These are phyloP conservation scores for Skeletonema tropicum DNA, from an alignment of 108 stramenopile genomes.

Conservation along the genomic window DNA sequence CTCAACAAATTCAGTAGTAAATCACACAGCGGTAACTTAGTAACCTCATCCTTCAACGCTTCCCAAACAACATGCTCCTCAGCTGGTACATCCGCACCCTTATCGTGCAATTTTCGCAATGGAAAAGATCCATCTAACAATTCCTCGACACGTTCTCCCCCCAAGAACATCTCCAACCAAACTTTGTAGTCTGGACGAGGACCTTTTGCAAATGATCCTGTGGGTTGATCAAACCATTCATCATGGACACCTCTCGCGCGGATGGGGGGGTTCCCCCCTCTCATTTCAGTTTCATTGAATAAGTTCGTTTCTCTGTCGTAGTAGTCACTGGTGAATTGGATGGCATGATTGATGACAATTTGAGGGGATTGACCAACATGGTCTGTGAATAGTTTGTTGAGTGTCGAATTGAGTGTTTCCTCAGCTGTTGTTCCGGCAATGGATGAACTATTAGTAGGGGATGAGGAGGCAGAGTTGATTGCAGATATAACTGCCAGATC, in stretches of 20 bases:
- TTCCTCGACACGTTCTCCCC: not conserved
- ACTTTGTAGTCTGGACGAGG: not conserved
- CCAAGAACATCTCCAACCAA: not conserved
- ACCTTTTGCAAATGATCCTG: not conserved
- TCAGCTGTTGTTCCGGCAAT: not conserved
- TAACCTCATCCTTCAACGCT: not conserved
- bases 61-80: not conserved
- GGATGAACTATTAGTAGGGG: not conserved
- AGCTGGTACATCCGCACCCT: not conserved
- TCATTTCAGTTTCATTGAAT: conserved; percentile 1
- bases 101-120: not conserved
- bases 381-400: not conserved
- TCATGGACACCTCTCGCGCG: not conserved
- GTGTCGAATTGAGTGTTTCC: not conserved
- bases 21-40: not conserved
- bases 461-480: not conserved
- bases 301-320: not conserved
- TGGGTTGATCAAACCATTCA: not conserved
- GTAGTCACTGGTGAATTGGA: conserved; percentile 1
- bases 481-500: conserved; percentile 3
- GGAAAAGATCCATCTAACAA: not conserved
- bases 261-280: not conserved
- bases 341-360: not conserved
- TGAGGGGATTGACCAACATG: not conserved
- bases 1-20: not conserved